Percentiles rank a stretch among this genome's conserved stretches.
phyloP scores from a whole-genome alignment of 1,139 yeast genomes.

The Pneumocystis sp. region DNA sequence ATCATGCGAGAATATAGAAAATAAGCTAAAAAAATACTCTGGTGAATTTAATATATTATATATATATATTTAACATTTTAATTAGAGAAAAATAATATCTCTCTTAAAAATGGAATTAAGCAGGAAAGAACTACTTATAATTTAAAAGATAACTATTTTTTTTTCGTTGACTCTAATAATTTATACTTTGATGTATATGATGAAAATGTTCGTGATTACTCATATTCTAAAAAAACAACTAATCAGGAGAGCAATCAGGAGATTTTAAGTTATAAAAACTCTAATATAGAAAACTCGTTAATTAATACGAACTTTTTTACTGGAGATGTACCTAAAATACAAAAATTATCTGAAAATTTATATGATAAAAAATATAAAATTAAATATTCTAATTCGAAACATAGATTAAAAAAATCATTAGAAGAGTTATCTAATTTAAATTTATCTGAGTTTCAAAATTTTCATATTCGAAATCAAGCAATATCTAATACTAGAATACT shows the following conservation, averaged over 20 bases:
- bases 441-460: neutral
- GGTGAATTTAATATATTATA: neutral
- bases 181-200: neutral
- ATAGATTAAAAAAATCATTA: neutral
- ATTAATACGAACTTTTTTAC: neutral
- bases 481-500: neutral
- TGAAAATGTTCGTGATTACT: neutral
- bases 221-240: neutral
- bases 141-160: neutral
- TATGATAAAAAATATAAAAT: neutral
- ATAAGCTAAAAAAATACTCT: neutral
- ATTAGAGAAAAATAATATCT: neutral
- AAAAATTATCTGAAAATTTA: neutral
- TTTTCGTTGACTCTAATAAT: neutral
- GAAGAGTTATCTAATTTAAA: neutral
- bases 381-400: neutral
- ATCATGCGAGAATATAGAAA: neutral
- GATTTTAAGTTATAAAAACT: neutral
- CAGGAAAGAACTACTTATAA: neutral
- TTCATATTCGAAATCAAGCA: neutral
- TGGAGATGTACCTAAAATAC: neutral
- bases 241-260: neutral
- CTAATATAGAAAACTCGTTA: neutral
- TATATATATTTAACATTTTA: neutral
- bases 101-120: neutral